phyloP scores from a whole-genome alignment of 163 green algal genomes.

The Scenedesmus sp. region DNA sequence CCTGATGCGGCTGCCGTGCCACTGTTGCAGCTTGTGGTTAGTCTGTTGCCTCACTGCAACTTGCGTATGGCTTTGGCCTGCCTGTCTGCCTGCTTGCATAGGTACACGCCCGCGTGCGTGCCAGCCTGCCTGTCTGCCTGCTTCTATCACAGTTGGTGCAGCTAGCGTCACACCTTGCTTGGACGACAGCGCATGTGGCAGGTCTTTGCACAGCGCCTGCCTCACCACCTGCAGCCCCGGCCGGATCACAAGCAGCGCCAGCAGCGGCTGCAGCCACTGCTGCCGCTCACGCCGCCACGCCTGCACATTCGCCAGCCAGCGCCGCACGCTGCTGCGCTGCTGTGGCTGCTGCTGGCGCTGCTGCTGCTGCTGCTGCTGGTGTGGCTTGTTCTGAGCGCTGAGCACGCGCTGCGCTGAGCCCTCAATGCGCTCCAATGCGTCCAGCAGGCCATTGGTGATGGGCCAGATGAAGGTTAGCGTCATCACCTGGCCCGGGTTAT shows the following conservation, averaged over 20 bases:
- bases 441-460: slow-evolving; percentile 39
- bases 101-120: too few species aligned
- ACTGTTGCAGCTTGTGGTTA: too few species aligned
- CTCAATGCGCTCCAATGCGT: slow-evolving; percentile 23
- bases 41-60: too few species aligned
- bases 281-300: slow-evolving; percentile 5
- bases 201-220: not conserved
- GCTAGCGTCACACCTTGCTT: too few species aligned
- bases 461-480: slow-evolving; percentile 35
- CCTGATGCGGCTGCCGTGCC: too few species aligned
- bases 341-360: not conserved
- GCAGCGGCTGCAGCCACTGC: slow-evolving; percentile 36
- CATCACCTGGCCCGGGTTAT: slow-evolving; percentile 18
- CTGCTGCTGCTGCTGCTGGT: not conserved
- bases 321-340: not conserved
- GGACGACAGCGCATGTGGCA: not conserved
- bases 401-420: slow-evolving; percentile 32
- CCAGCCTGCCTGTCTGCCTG: not conserved
- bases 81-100: too few species aligned
- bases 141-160: too few species aligned
- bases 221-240: slow-evolving; percentile 13
- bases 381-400: not conserved
- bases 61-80: too few species aligned
- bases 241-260: slow-evolving; percentile 28
- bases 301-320: not conserved